Base-by-base conservation (phyloP, 2,329 filamentous ascomycete genomes). In the Akanthomyces muscarius region DNA sequence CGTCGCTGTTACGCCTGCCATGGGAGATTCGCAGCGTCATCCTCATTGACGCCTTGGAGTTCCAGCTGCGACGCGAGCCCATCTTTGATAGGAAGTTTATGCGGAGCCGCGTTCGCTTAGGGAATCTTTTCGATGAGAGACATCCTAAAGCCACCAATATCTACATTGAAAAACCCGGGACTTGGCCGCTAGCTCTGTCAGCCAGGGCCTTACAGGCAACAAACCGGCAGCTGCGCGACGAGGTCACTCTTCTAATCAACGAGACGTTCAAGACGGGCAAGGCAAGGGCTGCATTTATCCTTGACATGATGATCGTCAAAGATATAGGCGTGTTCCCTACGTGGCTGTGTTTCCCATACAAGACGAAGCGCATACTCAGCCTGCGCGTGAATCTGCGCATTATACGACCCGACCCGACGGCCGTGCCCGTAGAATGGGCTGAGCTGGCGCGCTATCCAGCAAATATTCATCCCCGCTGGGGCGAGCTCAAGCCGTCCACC, bases 121-220 rank as follows among this genome's bases (percentile, higher is more conserved):
- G 52, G 10, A 62, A 62, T 44, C 51, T 42, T 33, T 62, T 62
- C 52, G 52, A 62, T 28, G 51, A 50, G 25, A 48, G 38, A 10
- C 18, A 48, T 44, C 44, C 61, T 30, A 30, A 51, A 21, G 42
- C 14, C 8, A 62, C 61, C 42, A 57, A 62, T 33, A 48, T 62
- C n/a, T 62, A 62, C 61, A 30, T 62, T 5, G 23, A 42, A 5
- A 62, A 44, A 33, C 52, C 28, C 61, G 52, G 44, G 14, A 16
- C 42, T 11, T 42, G 51, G 38, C 42, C 41, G 36, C 30, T 42
- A 3, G 33, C 52, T 36, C 33, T 3, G 51, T 25, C 51, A 33
- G 50, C 50, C 53, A 57, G 5, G 25, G 55, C 42, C 23, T 48
- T 58, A 42, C 55, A 25, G 42, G 41, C 33, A 3, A 58, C 55